Base-by-base conservation (phyloP, 2,329 filamentous ascomycete species). In the Periconia digitata region DNA sequence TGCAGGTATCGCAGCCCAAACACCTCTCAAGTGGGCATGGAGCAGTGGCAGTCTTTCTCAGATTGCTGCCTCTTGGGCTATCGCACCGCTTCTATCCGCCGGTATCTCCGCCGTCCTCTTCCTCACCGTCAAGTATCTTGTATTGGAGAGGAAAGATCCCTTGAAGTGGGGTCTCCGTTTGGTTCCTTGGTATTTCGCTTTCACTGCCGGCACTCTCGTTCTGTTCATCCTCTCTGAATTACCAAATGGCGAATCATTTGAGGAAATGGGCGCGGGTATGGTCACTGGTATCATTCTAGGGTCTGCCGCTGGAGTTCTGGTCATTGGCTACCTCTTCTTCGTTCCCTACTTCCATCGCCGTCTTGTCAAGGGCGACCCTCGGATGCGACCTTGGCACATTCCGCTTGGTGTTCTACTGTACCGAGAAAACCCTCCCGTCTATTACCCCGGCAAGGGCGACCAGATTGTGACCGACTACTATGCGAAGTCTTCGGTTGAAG, bases 221-320 rank as follows among this genome's bases (percentile, higher is more conserved):
- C 70, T 87, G 65, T 79, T 86, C 50, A 80, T 87, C 50, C 74
- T 86, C 40, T 69, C 76, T 53, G 71, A 75, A 53, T 60, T 65
- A n/a, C 73, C 72, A 29, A 44, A 40, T 24, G 47, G 34, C 12
- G 44, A 47, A 22, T 46, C 47, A 2, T 22, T 53, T 3, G 27
- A 62, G n/a, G 55, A 55, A 13, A 46, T 53, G 37, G 55, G 50
- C 1, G 40, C 55, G 6, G 53, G 53, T 1, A 48, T 51, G 20
- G 45, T 32, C 1, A 5, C 13, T 12, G 50, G 50, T 16, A 54
- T 56, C 16, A 46, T 54, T n/a, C 35, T 56, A 7, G 54, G 54
- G 13, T 44, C 50, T 3, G 24, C 40, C 22, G 37, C 8, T 1
- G 54, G 51, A 12, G 44, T 53, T 5, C 38, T 56, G 16, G 22